phyloP scores from a whole-genome alignment of 169 alveolate genomes.

The Cryptosporidium felis region DNA sequence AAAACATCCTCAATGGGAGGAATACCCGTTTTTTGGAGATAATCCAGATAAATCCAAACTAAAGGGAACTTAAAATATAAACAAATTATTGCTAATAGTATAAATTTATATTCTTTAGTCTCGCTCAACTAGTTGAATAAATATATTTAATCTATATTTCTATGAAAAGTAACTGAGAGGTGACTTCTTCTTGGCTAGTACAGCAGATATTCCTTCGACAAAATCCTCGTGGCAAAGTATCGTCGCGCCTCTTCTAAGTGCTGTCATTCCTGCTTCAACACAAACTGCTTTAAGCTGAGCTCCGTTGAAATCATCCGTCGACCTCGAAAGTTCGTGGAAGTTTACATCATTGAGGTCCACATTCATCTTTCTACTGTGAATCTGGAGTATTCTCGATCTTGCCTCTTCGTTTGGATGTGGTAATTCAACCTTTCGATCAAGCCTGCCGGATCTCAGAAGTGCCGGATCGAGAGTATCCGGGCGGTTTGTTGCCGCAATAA shows the following conservation, averaged over 20 bases:
- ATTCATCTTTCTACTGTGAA: constrained; percentile 98
- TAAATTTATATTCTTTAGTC: constrained; percentile 33
- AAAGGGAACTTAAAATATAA: constrained; percentile 17
- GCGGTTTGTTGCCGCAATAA: constrained; percentile 99
- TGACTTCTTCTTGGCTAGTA: constrained; percentile 97
- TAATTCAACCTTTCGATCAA: constrained; percentile 98
- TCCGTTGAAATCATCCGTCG: constrained; percentile 98
- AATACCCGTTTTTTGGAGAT: constrained; percentile 73
- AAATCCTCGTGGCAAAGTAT: constrained; percentile 98
- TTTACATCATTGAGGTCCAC: constrained; percentile 94
- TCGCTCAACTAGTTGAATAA: too few species aligned
- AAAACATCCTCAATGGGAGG: constrained; percentile 77
- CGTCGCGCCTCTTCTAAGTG: constrained; percentile 95
- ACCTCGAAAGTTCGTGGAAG: constrained; percentile 95
- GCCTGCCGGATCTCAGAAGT: constrained; percentile 97
- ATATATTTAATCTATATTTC: not conserved
- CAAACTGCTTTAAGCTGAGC: constrained; percentile 93
- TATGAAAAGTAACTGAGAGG: constrained; percentile 94
- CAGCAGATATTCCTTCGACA: constrained; percentile 96
- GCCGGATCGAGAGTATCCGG: constrained; percentile 99
- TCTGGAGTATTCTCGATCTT: constrained; percentile 94
- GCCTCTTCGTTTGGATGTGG: constrained; percentile 99
- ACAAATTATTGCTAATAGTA: constrained; percentile 38
- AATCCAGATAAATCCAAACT: constrained; percentile 29
- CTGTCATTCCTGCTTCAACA: constrained; percentile 91